Percentiles rank a stretch among this genome's conserved stretches.
These are phyloP conservation scores for Pseudogymnoascus pannorum DNA, from an alignment of 2,329 filamentous ascomycete genomes.

Conservation along the genomic window DNA sequence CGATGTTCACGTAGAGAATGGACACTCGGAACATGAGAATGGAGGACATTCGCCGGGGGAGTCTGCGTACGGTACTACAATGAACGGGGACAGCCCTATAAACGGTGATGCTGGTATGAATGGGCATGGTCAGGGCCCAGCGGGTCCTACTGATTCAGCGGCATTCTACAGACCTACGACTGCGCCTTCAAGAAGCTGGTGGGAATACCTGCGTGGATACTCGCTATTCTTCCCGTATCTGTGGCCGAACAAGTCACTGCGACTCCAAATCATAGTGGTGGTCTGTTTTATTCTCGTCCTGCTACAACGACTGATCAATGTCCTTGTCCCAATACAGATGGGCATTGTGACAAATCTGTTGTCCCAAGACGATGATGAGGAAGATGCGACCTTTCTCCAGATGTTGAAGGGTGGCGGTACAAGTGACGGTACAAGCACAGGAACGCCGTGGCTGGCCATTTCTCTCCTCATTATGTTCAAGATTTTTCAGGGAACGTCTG, in stretches of 20 bases:
- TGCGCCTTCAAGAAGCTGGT: slow-evolving; percentile 84
- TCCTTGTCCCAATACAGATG: slow-evolving; percentile 76
- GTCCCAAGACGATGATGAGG: slow-evolving; percentile 43
- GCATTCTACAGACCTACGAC: slow-evolving; percentile 87
- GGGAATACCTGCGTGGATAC: slow-evolving; percentile 90
- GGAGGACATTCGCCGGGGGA: slow-evolving; percentile 14
- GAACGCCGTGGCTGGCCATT: slow-evolving; percentile 65
- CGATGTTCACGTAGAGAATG: slow-evolving; percentile 16
- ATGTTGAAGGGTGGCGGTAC: slow-evolving; percentile 15
- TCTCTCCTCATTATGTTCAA: slow-evolving; percentile 70
- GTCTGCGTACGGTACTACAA: slow-evolving; percentile 29
- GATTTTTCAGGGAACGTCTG: slow-evolving; percentile 80
- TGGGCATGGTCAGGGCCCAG: slow-evolving; percentile 33
- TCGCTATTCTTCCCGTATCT: slow-evolving; percentile 92
- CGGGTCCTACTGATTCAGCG: slow-evolving; percentile 51
- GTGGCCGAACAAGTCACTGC: slow-evolving; percentile 76
- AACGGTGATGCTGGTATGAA: slow-evolving; percentile 42
- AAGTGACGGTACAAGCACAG: background rate
- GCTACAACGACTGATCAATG: slow-evolving; percentile 75
- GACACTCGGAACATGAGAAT: slow-evolving; percentile 21
- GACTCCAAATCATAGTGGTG: slow-evolving; percentile 69
- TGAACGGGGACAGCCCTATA: slow-evolving; percentile 26
- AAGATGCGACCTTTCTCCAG: slow-evolving; percentile 14
- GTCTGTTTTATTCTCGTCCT: slow-evolving; percentile 76
- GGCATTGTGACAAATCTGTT: slow-evolving; percentile 73